Evolutionary conservation across 1,284 basidiomycete genomes (phyloP).

Genomic region (Trichosporon sp.): DNA sequence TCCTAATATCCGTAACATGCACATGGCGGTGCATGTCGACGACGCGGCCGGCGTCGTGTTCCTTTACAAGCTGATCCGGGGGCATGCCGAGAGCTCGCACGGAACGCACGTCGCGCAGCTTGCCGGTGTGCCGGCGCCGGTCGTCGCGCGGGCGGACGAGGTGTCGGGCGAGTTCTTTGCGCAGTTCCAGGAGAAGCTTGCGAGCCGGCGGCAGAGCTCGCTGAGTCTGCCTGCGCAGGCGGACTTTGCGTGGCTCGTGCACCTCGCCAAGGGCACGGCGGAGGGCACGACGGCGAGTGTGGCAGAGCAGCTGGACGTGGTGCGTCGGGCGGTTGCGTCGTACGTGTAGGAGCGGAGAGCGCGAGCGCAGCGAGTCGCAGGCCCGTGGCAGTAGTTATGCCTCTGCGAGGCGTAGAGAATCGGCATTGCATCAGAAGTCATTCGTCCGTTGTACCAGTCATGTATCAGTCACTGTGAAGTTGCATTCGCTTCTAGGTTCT

Average conservation of each 20-base stretch:
- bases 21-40: slow-evolving; percentile 89
- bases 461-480: background rate
- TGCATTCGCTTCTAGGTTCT: no score
- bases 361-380: no score
- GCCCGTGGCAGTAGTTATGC: no score
- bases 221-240: slow-evolving; percentile 75
- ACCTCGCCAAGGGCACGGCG: slow-evolving; percentile 16
- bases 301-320: slow-evolving; percentile 32
- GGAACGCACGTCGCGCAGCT: slow-evolving; percentile 87
- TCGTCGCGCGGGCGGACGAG: slow-evolving; percentile 76
- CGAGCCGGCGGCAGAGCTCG: slow-evolving; percentile 60
- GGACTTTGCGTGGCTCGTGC: slow-evolving; percentile 71
- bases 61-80: slow-evolving; percentile 86
- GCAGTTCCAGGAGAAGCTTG: slow-evolving; percentile 72
- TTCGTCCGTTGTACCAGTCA: background rate
- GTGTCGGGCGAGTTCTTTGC: slow-evolving; percentile 83
- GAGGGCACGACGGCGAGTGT: slow-evolving; percentile 19
- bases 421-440: background rate
- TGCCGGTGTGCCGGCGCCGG: slow-evolving; percentile 65
- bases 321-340: slow-evolving; percentile 21
- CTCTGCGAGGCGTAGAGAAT: background rate
- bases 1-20: slow-evolving; percentile 86
- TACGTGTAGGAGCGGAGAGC: slow-evolving; percentile 3
- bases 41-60: slow-evolving; percentile 88
- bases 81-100: slow-evolving; percentile 84